Base-by-base conservation (phyloP, 2,329 filamentous ascomycete genomes). In the Colletotrichum eleusines region DNA sequence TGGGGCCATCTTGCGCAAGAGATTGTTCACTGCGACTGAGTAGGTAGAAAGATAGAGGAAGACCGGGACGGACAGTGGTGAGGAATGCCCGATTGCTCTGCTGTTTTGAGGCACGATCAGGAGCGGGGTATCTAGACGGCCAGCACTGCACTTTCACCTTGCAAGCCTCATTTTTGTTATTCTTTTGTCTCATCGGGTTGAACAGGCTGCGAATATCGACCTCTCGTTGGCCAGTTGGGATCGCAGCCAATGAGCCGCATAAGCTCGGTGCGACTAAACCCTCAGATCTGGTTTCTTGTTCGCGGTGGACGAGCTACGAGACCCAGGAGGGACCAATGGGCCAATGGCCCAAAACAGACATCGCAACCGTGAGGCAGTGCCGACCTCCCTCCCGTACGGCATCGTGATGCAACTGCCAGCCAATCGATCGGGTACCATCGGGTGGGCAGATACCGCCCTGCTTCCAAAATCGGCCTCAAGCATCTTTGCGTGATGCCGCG, bases 111-210 rank as follows among this genome's bases (percentile, higher is more conserved):
- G 31, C 35, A 48, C 11, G 58, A 59, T n/a, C 12, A 12, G 12
- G 53, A 62, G 68, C 68, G 68, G 68, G 68, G 68, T 71, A 71
- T 71, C 44, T 68, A 48, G 33, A 42, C 8, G 16, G 14, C 50
- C 55, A 67, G 50, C 46, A 54, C 28, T 46, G 62, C 46, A 54
- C 9, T 31, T n/a, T 5, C 11, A 42, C 18, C n/a, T 59, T 33
- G 68, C 38, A 68, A 58, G 68, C 64, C 68, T 71, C 64, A 62
- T 67, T 71, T 64, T 63, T 48, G 33, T 28, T 3, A 1, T 23
- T 35, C 2, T 35, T 16, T 31, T 50, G n/a, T 50, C 42, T 42
- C 38, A 68, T 63, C 62, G 63, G 68, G 46, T 28, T 63, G n/a
- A 46, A 42, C 54, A 46, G 8, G 26, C 50, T 46, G 57, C 40